Evolutionary conservation across 192 early-diverging fungal genomes (phyloP).

Genomic region (Rhizoclosmatium sp.): DNA sequence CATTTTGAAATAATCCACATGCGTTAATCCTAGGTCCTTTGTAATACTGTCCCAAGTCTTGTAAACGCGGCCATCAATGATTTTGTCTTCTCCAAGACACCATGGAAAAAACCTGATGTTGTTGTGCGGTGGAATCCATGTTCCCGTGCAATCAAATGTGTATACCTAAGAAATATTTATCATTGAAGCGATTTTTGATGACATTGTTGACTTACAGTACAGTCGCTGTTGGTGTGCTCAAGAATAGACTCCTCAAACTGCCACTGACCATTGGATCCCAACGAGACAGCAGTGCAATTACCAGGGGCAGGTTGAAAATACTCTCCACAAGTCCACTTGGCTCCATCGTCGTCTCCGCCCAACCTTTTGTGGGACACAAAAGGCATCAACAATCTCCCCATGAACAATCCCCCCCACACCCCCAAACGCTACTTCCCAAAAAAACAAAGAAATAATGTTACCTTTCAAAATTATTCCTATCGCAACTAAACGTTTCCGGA

Average conservation of each 20-base stretch:
- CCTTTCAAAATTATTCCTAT: neutral
- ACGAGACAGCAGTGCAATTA: neutral
- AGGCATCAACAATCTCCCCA: too few species aligned
- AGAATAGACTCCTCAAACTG: neutral
- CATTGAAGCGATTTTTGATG: neutral
- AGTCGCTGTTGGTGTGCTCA: neutral
- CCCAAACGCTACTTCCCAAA: too few species aligned
- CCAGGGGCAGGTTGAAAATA: neutral
- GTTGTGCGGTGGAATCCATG: neutral
- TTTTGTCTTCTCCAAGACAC: conserved; percentile 19
- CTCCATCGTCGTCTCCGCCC: neutral
- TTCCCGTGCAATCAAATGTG: conserved; percentile 6
- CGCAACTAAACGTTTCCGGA: neutral
- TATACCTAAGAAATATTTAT: neutral
- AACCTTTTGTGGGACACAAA: too few species aligned
- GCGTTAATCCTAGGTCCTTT: neutral
- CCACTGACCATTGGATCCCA: neutral
- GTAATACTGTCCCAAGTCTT: conserved; percentile 4
- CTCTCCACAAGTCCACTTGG: neutral
- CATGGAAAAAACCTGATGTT: conserved; percentile 1
- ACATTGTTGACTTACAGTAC: neutral
- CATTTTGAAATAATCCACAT: conserved; percentile 8
- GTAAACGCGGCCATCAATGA: neutral
- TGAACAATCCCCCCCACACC: too few species aligned
- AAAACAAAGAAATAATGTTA: neutral